These are phyloP conservation scores for Plasmodium gaboni DNA, from an alignment of 169 alveolate genomes.

Conservation along the genomic window DNA sequence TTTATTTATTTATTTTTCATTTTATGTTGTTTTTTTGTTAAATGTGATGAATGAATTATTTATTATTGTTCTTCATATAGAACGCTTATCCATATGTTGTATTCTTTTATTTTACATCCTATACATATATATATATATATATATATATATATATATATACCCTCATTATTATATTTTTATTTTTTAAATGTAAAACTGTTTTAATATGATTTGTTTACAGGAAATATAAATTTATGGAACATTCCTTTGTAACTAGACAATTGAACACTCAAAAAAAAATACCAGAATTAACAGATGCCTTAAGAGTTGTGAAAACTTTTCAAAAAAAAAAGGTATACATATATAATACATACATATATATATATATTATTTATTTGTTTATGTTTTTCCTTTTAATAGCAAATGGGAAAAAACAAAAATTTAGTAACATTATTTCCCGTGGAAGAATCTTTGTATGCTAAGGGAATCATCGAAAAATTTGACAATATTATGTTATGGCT, in stretches of 20 bases:
- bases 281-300: conserved; percentile 86
- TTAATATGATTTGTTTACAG: conserved; percentile 46
- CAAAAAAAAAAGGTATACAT: conserved; percentile 65
- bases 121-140: not conserved
- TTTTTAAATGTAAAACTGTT: not conserved
- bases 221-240: conserved; percentile 86
- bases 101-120: not conserved
- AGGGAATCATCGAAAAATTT: conserved; percentile 87
- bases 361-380: conserved; percentile 6
- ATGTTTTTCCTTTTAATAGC: conserved; percentile 20
- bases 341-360: not conserved
- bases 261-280: conserved; percentile 80
- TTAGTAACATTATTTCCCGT: conserved; percentile 80
- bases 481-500: conserved; percentile 89
- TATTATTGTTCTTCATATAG: not conserved
- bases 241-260: conserved; percentile 80
- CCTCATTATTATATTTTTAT: conserved; percentile 1
- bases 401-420: conserved; percentile 39
- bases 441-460: conserved; percentile 89
- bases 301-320: conserved; percentile 67
- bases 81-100: not conserved
- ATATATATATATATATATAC: conserved; percentile 2
- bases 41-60: not conserved
- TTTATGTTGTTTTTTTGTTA: not conserved
- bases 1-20: conserved; percentile 2